Evolutionary conservation across 768 basidiomycete species (phyloP).

Genomic region (Boletus reticulatus): DNA sequence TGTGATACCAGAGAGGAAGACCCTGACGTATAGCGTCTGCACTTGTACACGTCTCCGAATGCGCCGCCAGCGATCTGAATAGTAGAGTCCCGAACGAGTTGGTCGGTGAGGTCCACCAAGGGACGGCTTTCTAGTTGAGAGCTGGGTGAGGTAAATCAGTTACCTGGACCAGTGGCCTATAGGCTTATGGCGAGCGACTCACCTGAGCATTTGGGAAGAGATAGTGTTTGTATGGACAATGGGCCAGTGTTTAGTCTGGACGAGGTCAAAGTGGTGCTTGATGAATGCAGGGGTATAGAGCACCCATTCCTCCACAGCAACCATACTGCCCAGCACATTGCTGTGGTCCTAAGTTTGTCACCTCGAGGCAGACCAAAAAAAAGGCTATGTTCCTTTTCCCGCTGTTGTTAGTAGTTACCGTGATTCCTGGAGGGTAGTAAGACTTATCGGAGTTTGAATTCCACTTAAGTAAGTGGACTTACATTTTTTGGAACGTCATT

Average conservation of each 20-base stretch:
- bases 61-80: not conserved
- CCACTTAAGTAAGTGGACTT: too few species aligned
- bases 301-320: not conserved
- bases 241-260: too few species aligned
- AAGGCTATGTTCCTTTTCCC: too few species aligned
- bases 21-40: not conserved
- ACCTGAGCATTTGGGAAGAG: not conserved
- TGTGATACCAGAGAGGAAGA: not conserved
- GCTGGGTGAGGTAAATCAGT: not conserved
- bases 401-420: too few species aligned
- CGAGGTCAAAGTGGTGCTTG: too few species aligned
- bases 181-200: not conserved
- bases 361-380: too few species aligned
- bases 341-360: too few species aligned
- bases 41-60: conserved; percentile 4
- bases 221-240: not conserved
- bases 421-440: too few species aligned
- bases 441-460: too few species aligned
- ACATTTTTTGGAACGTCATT: too few species aligned
- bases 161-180: not conserved
- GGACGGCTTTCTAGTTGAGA: not conserved
- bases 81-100: not conserved
- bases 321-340: not conserved
- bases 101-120: conserved; percentile 4
- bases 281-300: not conserved